Evolutionary conservation across 148 eudicot genomes (phyloP), one percentile per base, ranked within the genome.

Genomic region (Spergularia bocconei): DNA sequence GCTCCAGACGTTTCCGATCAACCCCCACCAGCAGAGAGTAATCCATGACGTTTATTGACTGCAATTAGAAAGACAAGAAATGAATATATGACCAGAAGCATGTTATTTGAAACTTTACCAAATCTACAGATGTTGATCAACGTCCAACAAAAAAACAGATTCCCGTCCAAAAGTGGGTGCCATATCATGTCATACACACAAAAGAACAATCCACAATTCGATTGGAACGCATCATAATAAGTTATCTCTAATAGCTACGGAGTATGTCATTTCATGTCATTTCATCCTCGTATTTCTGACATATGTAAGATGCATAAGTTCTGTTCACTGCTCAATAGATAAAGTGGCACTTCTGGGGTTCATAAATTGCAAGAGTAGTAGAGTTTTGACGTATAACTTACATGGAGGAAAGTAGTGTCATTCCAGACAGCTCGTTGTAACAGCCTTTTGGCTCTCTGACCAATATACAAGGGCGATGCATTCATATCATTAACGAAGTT

Each of bases 21-120:
- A 95, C 98, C 53, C 98, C 91, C 61, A 95, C 98, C n/a, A 95
- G 91, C 50, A 95, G 85, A 69, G 98, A 95, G 71, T 95, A 95
- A 78, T 92, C 98, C 98, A 92, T 95, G 77, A 95, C 97, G 53
- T 88, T 87, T 75, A 92, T 86, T 19, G 88, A 75, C 98, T 94
- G 88, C 85, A 80, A 69, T 79, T 4, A 76, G 29, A 63, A 20
- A 4, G 75, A 16, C 62, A 75, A 13, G n/a, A n/a, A 66, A 38
- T 65, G 33, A 75, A 13, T 19, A n/a, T 61, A 38, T 67, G 33
- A 78, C 71, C 50, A 79, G 77, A 54, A 38, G 75, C 57, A 23
- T 68, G n/a, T 21, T 50, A 48, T n/a, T n/a, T 61, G 19, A 59
- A 11, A 63, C 7, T 41, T 13, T 20, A 69, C 20, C 69, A 66